Conservation (phyloP, 495 filamentous ascomycete genomes). For the Halenospora varia region DNA sequence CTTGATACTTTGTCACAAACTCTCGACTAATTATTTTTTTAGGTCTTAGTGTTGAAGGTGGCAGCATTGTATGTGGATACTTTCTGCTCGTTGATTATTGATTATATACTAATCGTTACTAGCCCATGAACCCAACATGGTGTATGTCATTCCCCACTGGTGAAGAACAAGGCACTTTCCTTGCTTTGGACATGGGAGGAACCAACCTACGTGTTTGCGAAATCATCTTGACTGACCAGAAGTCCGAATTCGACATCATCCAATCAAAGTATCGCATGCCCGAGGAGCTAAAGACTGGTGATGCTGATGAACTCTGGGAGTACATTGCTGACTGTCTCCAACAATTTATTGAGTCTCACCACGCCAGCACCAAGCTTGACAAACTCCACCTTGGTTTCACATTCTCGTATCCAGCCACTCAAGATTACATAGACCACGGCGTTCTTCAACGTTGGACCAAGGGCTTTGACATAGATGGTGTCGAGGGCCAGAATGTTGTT, state of each 20-base stretch:
- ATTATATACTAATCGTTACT: conserved; percentile 15
- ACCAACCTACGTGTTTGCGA: conserved; percentile 98
- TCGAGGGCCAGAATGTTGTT: conserved; percentile 92
- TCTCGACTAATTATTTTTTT: no score
- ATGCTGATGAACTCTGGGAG: conserved; percentile 90
- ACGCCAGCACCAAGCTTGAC: conserved; percentile 57
- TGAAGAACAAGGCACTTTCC: conserved; percentile 81
- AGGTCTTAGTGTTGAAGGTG: conserved; percentile 74
- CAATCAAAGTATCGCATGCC: conserved; percentile 98
- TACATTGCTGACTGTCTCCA: conserved; percentile 97
- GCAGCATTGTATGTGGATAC: conserved; percentile 75
- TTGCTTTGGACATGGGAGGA: conserved; percentile 97
- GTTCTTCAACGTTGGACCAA: conserved; percentile 98
- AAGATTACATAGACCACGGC: conserved; percentile 95
- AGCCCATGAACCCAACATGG: conserved; percentile 99
- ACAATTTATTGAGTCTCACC: conserved; percentile 93
- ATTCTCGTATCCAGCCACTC: conserved; percentile 95
- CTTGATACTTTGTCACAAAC: conserved; percentile 10
- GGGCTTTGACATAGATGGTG: conserved; percentile 95
- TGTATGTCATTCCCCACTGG: conserved; percentile 92
- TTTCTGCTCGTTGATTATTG: not conserved
- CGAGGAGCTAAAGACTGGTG: conserved; percentile 89
- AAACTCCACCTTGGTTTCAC: conserved; percentile 90
- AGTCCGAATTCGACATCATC: conserved; percentile 97
- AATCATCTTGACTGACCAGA: conserved; percentile 82